Conservation (phyloP, 2,329 filamentous ascomycete species). For the Monilinia fructigena region DNA sequence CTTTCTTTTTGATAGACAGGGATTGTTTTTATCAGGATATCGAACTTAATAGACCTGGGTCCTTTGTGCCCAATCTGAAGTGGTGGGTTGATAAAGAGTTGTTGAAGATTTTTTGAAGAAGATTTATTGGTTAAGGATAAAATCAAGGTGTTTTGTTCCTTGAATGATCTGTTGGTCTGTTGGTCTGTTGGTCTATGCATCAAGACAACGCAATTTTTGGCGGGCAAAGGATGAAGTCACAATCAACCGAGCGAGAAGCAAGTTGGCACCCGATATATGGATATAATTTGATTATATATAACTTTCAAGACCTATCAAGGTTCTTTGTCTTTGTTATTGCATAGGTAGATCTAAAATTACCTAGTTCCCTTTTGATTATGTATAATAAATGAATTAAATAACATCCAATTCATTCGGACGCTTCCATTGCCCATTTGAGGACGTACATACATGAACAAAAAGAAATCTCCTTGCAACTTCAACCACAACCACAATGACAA, state of each 20-base stretch:
- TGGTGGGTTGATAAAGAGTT: neutral
- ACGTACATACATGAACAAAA: neutral
- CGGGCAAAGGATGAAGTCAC: neutral
- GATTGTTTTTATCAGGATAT: too few relatives aligned
- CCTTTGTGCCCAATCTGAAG: neutral
- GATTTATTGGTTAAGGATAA: neutral
- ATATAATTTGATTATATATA: neutral
- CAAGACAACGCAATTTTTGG: neutral
- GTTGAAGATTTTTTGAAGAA: neutral
- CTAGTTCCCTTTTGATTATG: neutral
- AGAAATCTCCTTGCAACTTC: neutral
- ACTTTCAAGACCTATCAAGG: neutral
- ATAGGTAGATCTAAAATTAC: neutral
- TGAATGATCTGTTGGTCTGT: neutral
- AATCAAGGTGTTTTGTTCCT: neutral
- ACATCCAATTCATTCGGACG: neutral
- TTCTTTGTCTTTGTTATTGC: neutral
- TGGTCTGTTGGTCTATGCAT: constrained; percentile 10
- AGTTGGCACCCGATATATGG: neutral
- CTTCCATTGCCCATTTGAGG: neutral
- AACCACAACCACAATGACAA: neutral
- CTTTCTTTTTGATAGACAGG: neutral
- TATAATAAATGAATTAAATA: neutral
- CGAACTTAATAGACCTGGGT: neutral
- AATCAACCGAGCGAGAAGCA: constrained; percentile 3